Evolutionary conservation across 495 filamentous ascomycete genomes (phyloP).

Genomic region (Aspergillus olivimuriae): DNA sequence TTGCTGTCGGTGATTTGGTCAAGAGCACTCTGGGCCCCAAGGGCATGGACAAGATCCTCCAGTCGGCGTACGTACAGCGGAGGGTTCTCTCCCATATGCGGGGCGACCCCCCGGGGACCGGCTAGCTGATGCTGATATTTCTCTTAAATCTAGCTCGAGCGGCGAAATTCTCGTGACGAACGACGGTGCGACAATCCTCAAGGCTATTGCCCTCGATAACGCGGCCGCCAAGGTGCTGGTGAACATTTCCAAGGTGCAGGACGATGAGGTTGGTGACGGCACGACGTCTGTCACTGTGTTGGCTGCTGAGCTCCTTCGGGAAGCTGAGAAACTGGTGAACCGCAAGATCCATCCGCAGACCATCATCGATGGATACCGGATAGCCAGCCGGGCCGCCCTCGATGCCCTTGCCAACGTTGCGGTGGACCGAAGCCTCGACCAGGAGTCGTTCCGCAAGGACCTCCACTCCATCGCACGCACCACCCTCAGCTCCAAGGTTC

Average conservation of each 20-base stretch:
- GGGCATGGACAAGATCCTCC: constrained; percentile 99
- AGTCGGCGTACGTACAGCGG: constrained; percentile 70
- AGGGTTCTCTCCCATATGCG: constrained; percentile 5
- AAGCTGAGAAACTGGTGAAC: constrained; percentile 94
- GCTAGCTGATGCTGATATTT: constrained; percentile 6
- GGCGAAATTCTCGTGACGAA: constrained; percentile 97
- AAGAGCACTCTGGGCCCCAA: constrained; percentile 97
- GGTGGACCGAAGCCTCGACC: constrained; percentile 80
- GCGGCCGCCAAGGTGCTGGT: constrained; percentile 91
- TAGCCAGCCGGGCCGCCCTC: constrained; percentile 86
- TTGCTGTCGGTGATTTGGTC: constrained; percentile 92
- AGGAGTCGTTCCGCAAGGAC: constrained; percentile 80
- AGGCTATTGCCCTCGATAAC: constrained; percentile 98
- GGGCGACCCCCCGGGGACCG: too few species aligned
- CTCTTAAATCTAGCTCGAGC: constrained; percentile 59
- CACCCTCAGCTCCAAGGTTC: constrained; percentile 96
- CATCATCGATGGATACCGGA: constrained; percentile 97
- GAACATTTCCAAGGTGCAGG: constrained; percentile 98
- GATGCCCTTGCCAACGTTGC: constrained; percentile 76
- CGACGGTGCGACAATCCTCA: constrained; percentile 96
- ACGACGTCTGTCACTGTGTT: constrained; percentile 90
- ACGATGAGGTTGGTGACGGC: constrained; percentile 96
- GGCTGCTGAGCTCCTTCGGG: constrained; percentile 88
- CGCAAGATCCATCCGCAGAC: constrained; percentile 99
- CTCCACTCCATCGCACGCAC: constrained; percentile 86